These are phyloP conservation scores for Nymphaea thermarum DNA, from an alignment of 164 flowering plant species.

Conservation along the genomic window DNA sequence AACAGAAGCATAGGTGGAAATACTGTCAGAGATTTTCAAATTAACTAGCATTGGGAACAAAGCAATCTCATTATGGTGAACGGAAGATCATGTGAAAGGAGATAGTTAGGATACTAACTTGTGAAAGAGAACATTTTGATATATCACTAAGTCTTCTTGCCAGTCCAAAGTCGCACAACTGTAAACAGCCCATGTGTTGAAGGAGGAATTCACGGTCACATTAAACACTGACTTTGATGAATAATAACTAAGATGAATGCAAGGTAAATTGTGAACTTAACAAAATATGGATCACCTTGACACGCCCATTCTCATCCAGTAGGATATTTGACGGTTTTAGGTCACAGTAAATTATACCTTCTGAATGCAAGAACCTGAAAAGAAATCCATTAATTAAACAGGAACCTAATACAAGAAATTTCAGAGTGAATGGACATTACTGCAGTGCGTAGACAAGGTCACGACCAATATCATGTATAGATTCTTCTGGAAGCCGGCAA, in stretches of 20 bases:
- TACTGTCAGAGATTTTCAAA: neutral
- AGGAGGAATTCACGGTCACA: too few species aligned
- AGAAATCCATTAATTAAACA: slow-evolving; percentile 3
- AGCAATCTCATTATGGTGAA: neutral
- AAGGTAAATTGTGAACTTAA: neutral
- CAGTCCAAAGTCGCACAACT: slow-evolving; percentile 96
- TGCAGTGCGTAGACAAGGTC: slow-evolving; percentile 70
- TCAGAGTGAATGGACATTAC: slow-evolving; percentile 22
- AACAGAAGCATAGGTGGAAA: slow-evolving; percentile 2
- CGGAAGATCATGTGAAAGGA: neutral
- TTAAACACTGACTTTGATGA: too few species aligned
- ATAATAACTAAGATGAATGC: too few species aligned
- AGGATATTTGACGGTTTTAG: slow-evolving; percentile 92
- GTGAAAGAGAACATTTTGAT: slow-evolving; percentile 56
- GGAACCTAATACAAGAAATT: slow-evolving; percentile 3
- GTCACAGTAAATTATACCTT: slow-evolving; percentile 90
- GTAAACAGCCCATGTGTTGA: slow-evolving; percentile 5
- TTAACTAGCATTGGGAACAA: neutral
- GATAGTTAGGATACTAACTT: slow-evolving; percentile 29
- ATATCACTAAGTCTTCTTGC: slow-evolving; percentile 77
- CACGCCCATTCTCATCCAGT: slow-evolving; percentile 85
- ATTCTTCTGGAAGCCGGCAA: slow-evolving; percentile 84
- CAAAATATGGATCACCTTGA: slow-evolving; percentile 49
- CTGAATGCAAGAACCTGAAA: slow-evolving; percentile 80
- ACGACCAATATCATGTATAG: slow-evolving; percentile 62